Evolutionary conservation across 1,139 yeast genomes (phyloP).

Genomic region (Entelexis paramagnoliae): DNA sequence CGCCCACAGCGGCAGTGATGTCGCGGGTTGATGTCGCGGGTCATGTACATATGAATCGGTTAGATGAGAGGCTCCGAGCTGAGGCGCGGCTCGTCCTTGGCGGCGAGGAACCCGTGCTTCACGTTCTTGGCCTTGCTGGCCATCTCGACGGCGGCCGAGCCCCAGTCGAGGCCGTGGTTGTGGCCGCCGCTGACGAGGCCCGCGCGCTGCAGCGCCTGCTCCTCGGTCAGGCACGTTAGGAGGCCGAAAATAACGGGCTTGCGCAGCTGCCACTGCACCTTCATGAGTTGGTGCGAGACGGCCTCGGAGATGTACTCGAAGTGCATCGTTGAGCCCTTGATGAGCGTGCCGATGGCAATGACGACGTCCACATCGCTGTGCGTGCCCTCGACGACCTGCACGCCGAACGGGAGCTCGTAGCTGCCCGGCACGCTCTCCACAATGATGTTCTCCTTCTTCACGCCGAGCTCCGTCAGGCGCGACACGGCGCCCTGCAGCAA

Average conservation of each 20-base stretch:
- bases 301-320: constrained; percentile 94
- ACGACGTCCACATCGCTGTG: constrained; percentile 51
- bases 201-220: constrained; percentile 87
- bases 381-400: constrained; percentile 36
- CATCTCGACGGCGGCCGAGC: constrained; percentile 99
- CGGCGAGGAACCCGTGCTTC: not conserved
- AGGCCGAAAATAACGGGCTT: constrained; percentile 88
- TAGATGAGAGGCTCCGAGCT: too few relatives aligned
- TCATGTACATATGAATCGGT: too few relatives aligned
- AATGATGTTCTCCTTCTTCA: constrained; percentile 60
- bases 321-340: constrained; percentile 96
- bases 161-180: constrained; percentile 98
- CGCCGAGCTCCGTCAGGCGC: constrained; percentile 55
- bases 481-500: constrained; percentile 67
- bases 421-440: constrained; percentile 89
- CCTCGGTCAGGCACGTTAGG: constrained; percentile 84
- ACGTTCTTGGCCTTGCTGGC: constrained; percentile 28
- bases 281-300: constrained; percentile 78
- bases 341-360: constrained; percentile 86
- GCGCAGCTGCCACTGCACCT: constrained; percentile 55
- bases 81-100: too few relatives aligned
- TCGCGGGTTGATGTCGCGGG: too few relatives aligned
- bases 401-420: constrained; percentile 81
- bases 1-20: too few relatives aligned
- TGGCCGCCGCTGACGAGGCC: constrained; percentile 72